phyloP scores from a whole-genome alignment of 1,284 basidiomycete species.

The Tylopilus sp. region DNA sequence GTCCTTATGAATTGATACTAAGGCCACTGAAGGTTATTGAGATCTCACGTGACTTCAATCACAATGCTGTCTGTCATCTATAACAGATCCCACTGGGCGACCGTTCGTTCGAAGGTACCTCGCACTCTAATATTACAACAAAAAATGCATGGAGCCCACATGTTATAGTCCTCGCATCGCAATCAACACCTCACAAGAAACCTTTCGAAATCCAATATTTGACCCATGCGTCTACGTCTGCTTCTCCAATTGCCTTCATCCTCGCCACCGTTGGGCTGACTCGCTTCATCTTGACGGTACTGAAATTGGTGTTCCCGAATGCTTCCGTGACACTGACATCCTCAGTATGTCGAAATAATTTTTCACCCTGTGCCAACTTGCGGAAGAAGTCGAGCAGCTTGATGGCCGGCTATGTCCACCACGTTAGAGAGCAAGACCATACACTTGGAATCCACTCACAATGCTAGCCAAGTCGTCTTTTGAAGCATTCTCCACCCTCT shows the following conservation, averaged over 20 bases:
- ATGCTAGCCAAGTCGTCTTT: slow-evolving; percentile 29
- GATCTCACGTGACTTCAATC: too few species aligned
- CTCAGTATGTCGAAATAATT: slow-evolving; percentile 2
- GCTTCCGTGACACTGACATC: slow-evolving; percentile 22
- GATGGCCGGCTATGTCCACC: slow-evolving; percentile 36
- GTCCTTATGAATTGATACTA: too few species aligned
- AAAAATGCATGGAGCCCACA: too few species aligned
- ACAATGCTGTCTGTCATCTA: too few species aligned
- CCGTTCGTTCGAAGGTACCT: too few species aligned
- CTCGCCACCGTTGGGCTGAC: slow-evolving; percentile 34
- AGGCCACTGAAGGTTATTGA: too few species aligned
- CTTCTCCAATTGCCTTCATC: slow-evolving; percentile 34
- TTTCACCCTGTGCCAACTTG: slow-evolving; percentile 22
- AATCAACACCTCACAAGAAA: slow-evolving; percentile 8
- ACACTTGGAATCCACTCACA: slow-evolving; percentile 24
- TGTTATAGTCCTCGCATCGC: too few species aligned
- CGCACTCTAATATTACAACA: too few species aligned
- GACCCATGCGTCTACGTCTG: slow-evolving; percentile 39
- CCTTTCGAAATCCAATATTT: slow-evolving; percentile 36
- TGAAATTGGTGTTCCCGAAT: slow-evolving; percentile 28
- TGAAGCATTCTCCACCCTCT: slow-evolving; percentile 25
- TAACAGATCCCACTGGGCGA: too few species aligned
- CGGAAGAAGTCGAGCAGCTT: slow-evolving; percentile 43
- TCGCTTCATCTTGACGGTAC: slow-evolving; percentile 25
- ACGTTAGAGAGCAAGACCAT: neutral